A percentile compares a stretch with the other conserved stretches of the same genome.
These are phyloP conservation scores for Cyclotella atomus DNA, from an alignment of 108 stramenopile species.

Conservation along the genomic window DNA sequence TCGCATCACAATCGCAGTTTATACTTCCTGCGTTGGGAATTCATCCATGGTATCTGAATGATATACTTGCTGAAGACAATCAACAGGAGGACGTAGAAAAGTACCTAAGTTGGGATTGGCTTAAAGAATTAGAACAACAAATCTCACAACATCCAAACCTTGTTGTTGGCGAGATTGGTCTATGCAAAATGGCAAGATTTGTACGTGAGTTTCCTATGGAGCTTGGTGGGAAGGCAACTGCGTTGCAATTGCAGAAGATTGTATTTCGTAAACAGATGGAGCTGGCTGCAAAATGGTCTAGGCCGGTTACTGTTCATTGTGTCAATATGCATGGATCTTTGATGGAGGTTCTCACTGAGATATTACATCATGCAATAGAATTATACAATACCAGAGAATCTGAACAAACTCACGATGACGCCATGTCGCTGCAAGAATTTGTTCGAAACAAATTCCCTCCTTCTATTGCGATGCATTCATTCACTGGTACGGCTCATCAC, in stretches of 20 bases:
- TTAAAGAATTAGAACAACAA: slow-evolving; percentile 56
- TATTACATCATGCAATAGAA: slow-evolving; percentile 30
- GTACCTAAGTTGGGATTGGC: slow-evolving; percentile 58
- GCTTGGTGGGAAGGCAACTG: slow-evolving; percentile 64
- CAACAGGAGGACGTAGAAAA: slow-evolving; percentile 10
- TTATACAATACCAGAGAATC: slow-evolving; percentile 4
- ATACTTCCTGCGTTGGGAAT: slow-evolving; percentile 68
- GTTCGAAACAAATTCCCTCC: slow-evolving; percentile 49
- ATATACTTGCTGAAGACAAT: slow-evolving; percentile 32
- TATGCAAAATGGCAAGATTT: slow-evolving; percentile 81
- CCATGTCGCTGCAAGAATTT: not conserved
- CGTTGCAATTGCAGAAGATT: slow-evolving; percentile 62
- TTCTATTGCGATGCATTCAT: slow-evolving; percentile 83
- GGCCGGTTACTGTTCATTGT: slow-evolving; percentile 83
- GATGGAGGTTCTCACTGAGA: slow-evolving; percentile 53
- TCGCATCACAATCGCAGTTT: slow-evolving; percentile 54
- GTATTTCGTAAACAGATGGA: slow-evolving; percentile 72
- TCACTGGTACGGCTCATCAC: slow-evolving; percentile 86
- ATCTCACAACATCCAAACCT: slow-evolving; percentile 67
- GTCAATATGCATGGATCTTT: slow-evolving; percentile 76
- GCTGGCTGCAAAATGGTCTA: slow-evolving; percentile 68
- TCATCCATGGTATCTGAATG: slow-evolving; percentile 82
- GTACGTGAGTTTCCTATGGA: slow-evolving; percentile 64
- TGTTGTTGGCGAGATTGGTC: slow-evolving; percentile 82
- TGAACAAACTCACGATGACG: not conserved